Conservation (phyloP, 2,329 filamentous ascomycete species). For the Penicillium sp. region DNA sequence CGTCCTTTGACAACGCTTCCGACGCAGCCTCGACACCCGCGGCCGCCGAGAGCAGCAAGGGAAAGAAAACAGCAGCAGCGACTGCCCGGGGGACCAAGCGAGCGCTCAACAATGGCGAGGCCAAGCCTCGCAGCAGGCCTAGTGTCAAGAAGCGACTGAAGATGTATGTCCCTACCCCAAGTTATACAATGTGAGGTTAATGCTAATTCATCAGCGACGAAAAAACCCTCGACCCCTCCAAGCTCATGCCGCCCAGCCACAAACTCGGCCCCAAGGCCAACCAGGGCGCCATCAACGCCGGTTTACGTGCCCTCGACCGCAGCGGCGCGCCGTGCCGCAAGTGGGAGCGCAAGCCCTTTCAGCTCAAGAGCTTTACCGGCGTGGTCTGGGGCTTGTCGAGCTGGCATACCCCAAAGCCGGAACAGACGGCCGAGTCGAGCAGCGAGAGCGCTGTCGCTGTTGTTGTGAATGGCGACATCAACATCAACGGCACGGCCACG, state of each 20-base stretch:
- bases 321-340: conserved; percentile 87
- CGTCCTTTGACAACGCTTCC: conserved; percentile 40
- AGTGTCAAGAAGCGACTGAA: conserved; percentile 95
- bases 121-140: conserved; percentile 75
- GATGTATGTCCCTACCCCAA: conserved; percentile 64
- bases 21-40: conserved; percentile 36
- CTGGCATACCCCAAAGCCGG: conserved; percentile 62
- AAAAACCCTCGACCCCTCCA: conserved; percentile 43
- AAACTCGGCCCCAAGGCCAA: conserved; percentile 96
- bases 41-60: not conserved
- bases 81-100: conserved; percentile 61
- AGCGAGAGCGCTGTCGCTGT: conserved; percentile 55
- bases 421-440: conserved; percentile 38
- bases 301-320: conserved; percentile 87
- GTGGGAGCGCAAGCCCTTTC: conserved; percentile 80
- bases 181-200: too few relatives aligned
- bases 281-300: conserved; percentile 94
- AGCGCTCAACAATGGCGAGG: conserved; percentile 53
- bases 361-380: conserved; percentile 89
- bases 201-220: conserved; percentile 42
- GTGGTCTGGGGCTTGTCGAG: conserved; percentile 74
- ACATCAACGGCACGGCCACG: conserved; percentile 23
- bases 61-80: conserved; percentile 47
- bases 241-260: conserved; percentile 50
- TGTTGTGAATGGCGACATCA: not conserved